phyloP scores from a whole-genome alignment of 2,329 filamentous ascomycete species.

The Esteya vermicola region DNA sequence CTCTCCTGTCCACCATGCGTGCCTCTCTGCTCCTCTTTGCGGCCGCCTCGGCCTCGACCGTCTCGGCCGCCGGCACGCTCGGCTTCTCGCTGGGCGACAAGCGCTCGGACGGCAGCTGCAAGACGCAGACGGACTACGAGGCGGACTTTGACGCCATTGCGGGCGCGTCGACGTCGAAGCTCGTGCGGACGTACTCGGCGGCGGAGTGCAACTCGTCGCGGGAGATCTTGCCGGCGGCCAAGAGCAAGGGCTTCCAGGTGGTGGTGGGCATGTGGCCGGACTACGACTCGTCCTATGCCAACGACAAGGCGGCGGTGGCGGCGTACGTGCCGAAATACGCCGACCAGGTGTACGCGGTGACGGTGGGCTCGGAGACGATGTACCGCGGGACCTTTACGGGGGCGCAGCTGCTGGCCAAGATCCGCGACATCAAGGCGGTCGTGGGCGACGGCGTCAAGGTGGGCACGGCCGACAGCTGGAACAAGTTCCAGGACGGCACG shows the following conservation, averaged over 20 bases:
- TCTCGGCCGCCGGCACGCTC: slow-evolving; percentile 2
- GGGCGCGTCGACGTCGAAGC: neutral
- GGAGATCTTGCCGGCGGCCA: slow-evolving; percentile 6
- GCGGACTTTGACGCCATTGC: slow-evolving; percentile 4
- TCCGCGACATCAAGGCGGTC: slow-evolving; percentile 3
- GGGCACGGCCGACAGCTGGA: slow-evolving; percentile 8
- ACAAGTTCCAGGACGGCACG: slow-evolving; percentile 8
- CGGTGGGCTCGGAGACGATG: slow-evolving; percentile 6
- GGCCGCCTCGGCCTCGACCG: neutral
- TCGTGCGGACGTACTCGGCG: slow-evolving; percentile 6
- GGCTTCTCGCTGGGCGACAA: slow-evolving; percentile 7
- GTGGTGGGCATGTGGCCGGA: slow-evolving; percentile 8
- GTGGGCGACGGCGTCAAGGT: slow-evolving; percentile 4
- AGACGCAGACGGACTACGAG: slow-evolving; percentile 5
- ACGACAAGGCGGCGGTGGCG: slow-evolving; percentile 5
- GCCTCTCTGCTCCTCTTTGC: slow-evolving; percentile 1
- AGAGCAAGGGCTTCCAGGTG: slow-evolving; percentile 3
- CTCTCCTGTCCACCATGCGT: slow-evolving; percentile 1
- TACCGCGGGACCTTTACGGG: slow-evolving; percentile 7
- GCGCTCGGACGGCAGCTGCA: slow-evolving; percentile 5
- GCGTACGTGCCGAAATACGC: slow-evolving; percentile 4
- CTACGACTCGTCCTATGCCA: slow-evolving; percentile 3
- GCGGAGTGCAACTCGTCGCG: slow-evolving; percentile 5
- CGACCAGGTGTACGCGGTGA: slow-evolving; percentile 8
- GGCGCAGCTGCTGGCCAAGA: slow-evolving; percentile 4